A percentile compares a stretch with the other conserved stretches of the same genome.
phyloP scores from a whole-genome alignment of 2,329 filamentous ascomycete species.

The Simplicillium sp. region DNA sequence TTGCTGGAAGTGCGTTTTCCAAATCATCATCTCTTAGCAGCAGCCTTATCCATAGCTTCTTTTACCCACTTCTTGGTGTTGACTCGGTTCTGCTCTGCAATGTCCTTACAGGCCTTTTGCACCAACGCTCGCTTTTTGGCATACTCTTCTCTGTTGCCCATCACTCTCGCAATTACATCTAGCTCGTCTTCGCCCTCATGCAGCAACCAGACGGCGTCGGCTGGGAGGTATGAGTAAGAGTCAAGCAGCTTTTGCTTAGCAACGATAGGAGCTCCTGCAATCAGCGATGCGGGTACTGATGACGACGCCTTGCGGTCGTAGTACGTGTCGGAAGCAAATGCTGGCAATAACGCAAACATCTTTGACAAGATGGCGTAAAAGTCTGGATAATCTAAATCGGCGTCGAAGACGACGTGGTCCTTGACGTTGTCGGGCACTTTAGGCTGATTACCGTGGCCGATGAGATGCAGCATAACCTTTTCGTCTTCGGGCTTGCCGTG shows the following conservation, averaged over 20 bases:
- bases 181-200: slow-evolving; percentile 15
- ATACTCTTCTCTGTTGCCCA: slow-evolving; percentile 12
- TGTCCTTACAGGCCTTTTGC: slow-evolving; percentile 1
- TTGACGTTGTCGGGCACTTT: slow-evolving; percentile 13
- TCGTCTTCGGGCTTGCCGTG: slow-evolving; percentile 4
- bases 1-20: no score
- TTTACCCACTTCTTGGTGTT: slow-evolving; percentile 11
- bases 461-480: slow-evolving; percentile 14
- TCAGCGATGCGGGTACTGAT: slow-evolving; percentile 16
- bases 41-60: no score
- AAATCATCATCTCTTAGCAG: no score
- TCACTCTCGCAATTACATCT: slow-evolving; percentile 15
- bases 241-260: slow-evolving; percentile 14
- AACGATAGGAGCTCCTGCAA: slow-evolving; percentile 16
- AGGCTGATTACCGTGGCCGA: slow-evolving; percentile 15
- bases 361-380: slow-evolving; percentile 14
- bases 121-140: slow-evolving; percentile 9
- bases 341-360: slow-evolving; percentile 14
- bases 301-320: slow-evolving; percentile 18
- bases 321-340: slow-evolving; percentile 16
- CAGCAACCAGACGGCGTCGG: slow-evolving; percentile 14
- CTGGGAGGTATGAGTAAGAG: slow-evolving; percentile 15
- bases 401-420: slow-evolving; percentile 14
- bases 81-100: slow-evolving; percentile 12
- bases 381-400: slow-evolving; percentile 15